Percentiles rank a stretch among this genome's conserved stretches.
These are phyloP conservation scores for Aureobasidium lini DNA, from an alignment of 2,329 filamentous ascomycete genomes.

Conservation along the genomic window DNA sequence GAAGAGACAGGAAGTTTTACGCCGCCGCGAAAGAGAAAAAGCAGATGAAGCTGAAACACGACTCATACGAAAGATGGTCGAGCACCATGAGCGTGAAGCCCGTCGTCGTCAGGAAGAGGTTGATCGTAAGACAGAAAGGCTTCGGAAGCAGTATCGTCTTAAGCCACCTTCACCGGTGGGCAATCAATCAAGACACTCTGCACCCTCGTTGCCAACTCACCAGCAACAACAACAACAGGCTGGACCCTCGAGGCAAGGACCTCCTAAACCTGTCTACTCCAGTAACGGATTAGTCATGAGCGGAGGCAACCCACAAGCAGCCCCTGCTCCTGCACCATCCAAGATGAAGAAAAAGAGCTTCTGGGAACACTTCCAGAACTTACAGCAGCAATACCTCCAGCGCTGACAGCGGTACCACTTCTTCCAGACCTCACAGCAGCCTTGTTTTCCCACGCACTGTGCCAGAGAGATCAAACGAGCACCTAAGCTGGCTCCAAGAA, in stretches of 20 bases:
- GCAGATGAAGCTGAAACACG: constrained; percentile 52
- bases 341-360: constrained; percentile 32
- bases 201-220: constrained; percentile 2
- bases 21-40: constrained; percentile 49
- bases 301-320: constrained; percentile 22
- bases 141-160: constrained; percentile 61
- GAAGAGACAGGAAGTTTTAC: constrained; percentile 34
- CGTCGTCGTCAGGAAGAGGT: constrained; percentile 45
- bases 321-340: constrained; percentile 16
- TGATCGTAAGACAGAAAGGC: constrained; percentile 68
- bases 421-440: no score
- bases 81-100: constrained; percentile 57
- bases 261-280: not conserved
- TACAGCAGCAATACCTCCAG: no score
- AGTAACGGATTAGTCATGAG: constrained; percentile 27
- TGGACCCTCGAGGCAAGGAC: constrained; percentile 22
- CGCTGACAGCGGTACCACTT: no score
- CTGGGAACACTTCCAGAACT: constrained; percentile 19
- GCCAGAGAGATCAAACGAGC: no score
- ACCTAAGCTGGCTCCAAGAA: no score
- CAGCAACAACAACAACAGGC: constrained; percentile 15
- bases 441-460: no score
- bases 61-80: constrained; percentile 58
- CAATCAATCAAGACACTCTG: constrained; percentile 15
- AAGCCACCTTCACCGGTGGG: not conserved